Evolutionary conservation across 257 asterid species (phyloP).

Genomic region (Parsonsia alboflavescens): DNA sequence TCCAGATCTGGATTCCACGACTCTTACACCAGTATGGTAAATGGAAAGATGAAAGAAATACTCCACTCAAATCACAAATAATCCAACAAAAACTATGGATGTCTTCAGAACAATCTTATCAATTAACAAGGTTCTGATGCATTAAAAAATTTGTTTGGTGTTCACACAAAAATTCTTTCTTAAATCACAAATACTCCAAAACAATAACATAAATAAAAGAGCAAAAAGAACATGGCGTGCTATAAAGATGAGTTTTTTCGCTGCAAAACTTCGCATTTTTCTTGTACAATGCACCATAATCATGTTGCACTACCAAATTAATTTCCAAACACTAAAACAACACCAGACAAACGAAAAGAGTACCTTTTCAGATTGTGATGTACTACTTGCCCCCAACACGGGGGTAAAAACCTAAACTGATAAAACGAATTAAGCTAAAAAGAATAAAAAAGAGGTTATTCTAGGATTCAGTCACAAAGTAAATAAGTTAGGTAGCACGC

Average conservation of each 20-base stretch:
- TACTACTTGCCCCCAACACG: not conserved
- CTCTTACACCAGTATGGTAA: too few relatives aligned
- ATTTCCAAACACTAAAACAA: not conserved
- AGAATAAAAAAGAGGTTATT: not conserved
- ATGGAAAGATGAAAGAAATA: not conserved
- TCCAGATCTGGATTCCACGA: not conserved
- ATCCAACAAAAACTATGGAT: not conserved
- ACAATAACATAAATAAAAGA: not conserved
- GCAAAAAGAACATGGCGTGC: not conserved
- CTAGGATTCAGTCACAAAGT: not conserved
- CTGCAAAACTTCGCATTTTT: not conserved
- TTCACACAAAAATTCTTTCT: not conserved
- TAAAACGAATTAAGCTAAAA: not conserved
- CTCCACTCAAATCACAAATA: not conserved
- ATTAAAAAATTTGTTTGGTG: not conserved
- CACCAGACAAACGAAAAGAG: not conserved
- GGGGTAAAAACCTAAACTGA: not conserved
- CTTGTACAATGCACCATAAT: not conserved
- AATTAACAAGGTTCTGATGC: not conserved
- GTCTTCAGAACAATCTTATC: not conserved
- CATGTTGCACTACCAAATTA: not conserved
- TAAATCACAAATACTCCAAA: not conserved
- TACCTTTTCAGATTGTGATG: not conserved
- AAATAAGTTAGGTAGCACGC: not conserved
- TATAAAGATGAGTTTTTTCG: not conserved